Evolutionary conservation across 805 yeast species (phyloP).

Genomic region (Yarrowia porcina): DNA sequence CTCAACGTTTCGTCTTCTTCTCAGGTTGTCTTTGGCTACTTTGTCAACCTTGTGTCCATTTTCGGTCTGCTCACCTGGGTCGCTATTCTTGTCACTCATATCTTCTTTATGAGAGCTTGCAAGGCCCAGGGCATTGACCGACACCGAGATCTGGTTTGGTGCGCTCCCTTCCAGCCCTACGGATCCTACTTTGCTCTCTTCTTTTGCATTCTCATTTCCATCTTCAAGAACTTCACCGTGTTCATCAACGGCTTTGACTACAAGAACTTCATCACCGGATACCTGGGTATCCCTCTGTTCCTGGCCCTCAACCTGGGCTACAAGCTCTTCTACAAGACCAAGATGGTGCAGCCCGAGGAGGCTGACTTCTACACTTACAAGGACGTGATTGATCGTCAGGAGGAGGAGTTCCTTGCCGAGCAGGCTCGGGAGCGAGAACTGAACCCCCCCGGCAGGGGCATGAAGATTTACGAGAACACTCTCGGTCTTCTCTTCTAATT

Average conservation of each 20-base stretch:
- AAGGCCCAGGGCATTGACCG: slow-evolving; percentile 64
- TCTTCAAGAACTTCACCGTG: slow-evolving; percentile 70
- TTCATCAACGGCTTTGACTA: slow-evolving; percentile 60
- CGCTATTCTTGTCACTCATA: slow-evolving; percentile 62
- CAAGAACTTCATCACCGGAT: slow-evolving; percentile 70
- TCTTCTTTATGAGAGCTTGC: slow-evolving; percentile 61
- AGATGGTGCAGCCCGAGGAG: slow-evolving; percentile 21
- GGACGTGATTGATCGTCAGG: slow-evolving; percentile 28
- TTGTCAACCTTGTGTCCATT: slow-evolving; percentile 68
- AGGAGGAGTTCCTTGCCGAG: slow-evolving; percentile 26
- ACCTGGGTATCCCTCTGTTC: slow-evolving; percentile 69
- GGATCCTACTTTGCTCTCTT: slow-evolving; percentile 58
- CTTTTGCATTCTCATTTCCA: slow-evolving; percentile 52
- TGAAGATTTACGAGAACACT: slow-evolving; percentile 27
- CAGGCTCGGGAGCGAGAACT: slow-evolving; percentile 27
- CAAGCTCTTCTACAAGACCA: slow-evolving; percentile 43
- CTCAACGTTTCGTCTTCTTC: slow-evolving; percentile 63
- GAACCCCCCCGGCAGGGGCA: slow-evolving; percentile 23
- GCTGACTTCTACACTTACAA: slow-evolving; percentile 28
- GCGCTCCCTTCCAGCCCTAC: slow-evolving; percentile 67
- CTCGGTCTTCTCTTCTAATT: slow-evolving; percentile 26
- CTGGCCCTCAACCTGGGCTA: slow-evolving; percentile 54
- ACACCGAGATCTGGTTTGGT: slow-evolving; percentile 52
- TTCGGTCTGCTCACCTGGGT: slow-evolving; percentile 74
- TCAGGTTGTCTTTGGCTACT: slow-evolving; percentile 55